Evolutionary conservation across 768 basidiomycete genomes (phyloP), one percentile per base, ranked within the genome.

Genomic region (Amanita inopinata): DNA sequence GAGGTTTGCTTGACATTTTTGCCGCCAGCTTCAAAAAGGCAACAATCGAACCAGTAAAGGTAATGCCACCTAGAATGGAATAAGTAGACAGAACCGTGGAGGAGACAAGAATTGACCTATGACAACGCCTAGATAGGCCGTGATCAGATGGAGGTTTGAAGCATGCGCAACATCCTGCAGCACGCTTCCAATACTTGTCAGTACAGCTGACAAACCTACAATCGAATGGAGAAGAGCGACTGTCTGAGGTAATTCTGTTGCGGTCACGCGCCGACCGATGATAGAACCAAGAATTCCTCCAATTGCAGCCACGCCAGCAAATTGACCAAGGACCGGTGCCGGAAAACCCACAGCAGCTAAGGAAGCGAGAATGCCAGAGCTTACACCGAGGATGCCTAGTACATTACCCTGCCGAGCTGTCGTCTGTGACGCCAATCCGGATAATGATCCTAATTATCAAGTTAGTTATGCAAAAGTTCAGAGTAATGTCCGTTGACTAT

Each of bases 1-100:
- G 61, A 1, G 89, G 80, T 48, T 70, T 76, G 32, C 83, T 85
- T 3, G 82, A 69, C 76, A 91, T 86, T 44, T 73, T 76, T 5
- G 83, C 88, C 4, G 87, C 85, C 27, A 92, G 69, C 57, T 92
- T 92, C 34, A 92, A 61, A 71, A 89, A 92, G 3, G 89, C 89
- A 11, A 92, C 83, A 32, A 92, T 77, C 1, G 88, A 90, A 19
- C 88, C 88, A 3, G 89, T 91, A 54, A 92, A 92, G 0, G 89
- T 91, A 40, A 92, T 69, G 45, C 89, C 89, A 62, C 80, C 76
- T 73, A 45, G 40, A 33, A 37, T 46, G 15, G 42, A 46, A 23
- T 50, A 18, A 44, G 25, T 45, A 30, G 37, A 28, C 22, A 24
- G 15, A 11, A 34, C 25, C 9, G 14, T n/a, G 30, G 45, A 17